These are phyloP conservation scores for Laetiporus sulphureus DNA, from an alignment of 1,284 basidiomycete genomes.

Conservation along the genomic window DNA sequence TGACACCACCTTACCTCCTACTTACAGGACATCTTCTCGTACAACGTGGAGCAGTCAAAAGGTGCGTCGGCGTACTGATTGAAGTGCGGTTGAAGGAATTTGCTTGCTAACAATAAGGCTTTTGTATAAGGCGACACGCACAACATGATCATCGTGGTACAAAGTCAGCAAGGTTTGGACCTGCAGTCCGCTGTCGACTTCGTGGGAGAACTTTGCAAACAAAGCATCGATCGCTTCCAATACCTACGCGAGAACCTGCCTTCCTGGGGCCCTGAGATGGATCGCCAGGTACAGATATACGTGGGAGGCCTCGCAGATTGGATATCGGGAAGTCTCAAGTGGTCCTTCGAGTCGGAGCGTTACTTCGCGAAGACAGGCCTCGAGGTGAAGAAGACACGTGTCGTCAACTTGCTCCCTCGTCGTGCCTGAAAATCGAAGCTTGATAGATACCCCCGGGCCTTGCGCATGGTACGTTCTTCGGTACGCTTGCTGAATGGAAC, in stretches of 20 bases:
- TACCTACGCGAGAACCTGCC: slow-evolving; percentile 27
- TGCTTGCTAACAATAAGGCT: slow-evolving; percentile 6
- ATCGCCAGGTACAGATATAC: slow-evolving; percentile 29
- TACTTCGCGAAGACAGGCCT: slow-evolving; percentile 33
- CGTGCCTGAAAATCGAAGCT: slow-evolving; percentile 7
- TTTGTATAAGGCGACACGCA: slow-evolving; percentile 31
- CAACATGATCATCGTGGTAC: slow-evolving; percentile 36
- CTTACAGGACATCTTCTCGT: slow-evolving; percentile 36
- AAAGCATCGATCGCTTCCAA: slow-evolving; percentile 31
- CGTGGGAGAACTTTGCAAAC: slow-evolving; percentile 32
- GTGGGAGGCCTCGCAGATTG: slow-evolving; percentile 32
- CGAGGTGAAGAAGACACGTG: slow-evolving; percentile 27
- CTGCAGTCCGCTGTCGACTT: slow-evolving; percentile 36
- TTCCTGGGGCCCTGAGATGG: slow-evolving; percentile 31
- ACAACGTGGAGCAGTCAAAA: slow-evolving; percentile 35
- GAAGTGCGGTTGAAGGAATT: background rate
- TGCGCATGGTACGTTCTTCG: slow-evolving; percentile 3
- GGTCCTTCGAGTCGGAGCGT: slow-evolving; percentile 35
- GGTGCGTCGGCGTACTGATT: slow-evolving; percentile 11
- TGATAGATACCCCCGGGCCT: background rate
- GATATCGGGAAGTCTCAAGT: slow-evolving; percentile 35
- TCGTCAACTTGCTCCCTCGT: slow-evolving; percentile 27
- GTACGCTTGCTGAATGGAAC: background rate
- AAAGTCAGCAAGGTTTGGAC: slow-evolving; percentile 27
- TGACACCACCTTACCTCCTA: slow-evolving; percentile 4